Evolutionary conservation across 495 filamentous ascomycete species (phyloP).

Genomic region (Hypoxylon lienhwacheense): DNA sequence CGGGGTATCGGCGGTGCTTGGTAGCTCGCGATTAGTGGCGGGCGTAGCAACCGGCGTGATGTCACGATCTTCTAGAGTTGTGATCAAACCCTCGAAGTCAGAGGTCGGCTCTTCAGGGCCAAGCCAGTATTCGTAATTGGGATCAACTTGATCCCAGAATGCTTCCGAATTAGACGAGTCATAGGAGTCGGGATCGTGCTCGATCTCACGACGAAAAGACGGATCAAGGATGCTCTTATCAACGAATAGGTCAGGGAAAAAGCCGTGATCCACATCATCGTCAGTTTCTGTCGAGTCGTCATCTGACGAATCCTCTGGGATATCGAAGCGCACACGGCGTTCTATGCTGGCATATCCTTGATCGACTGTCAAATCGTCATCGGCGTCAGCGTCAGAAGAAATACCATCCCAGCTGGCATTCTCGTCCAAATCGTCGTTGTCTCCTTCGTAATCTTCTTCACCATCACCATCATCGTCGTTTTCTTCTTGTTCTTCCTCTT

Average conservation of each 20-base stretch:
- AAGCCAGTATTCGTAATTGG: slow-evolving; percentile 13
- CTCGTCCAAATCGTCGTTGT: slow-evolving; percentile 47
- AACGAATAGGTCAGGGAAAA: slow-evolving; percentile 72
- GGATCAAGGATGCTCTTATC: slow-evolving; percentile 71
- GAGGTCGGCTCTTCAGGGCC: slow-evolving; percentile 25
- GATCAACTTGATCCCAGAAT: slow-evolving; percentile 50
- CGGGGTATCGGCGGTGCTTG: slow-evolving; percentile 44
- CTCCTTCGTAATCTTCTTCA: slow-evolving; percentile 42
- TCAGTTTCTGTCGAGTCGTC: slow-evolving; percentile 50
- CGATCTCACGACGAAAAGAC: slow-evolving; percentile 67
- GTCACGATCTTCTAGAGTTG: slow-evolving; percentile 34
- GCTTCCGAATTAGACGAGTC: slow-evolving; percentile 50
- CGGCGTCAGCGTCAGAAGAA: slow-evolving; percentile 48
- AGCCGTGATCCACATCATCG: slow-evolving; percentile 49
- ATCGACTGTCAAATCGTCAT: slow-evolving; percentile 50
- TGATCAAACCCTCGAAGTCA: slow-evolving; percentile 40
- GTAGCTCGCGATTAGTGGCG: slow-evolving; percentile 56
- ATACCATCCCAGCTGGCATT: slow-evolving; percentile 62
- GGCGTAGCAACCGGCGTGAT: slow-evolving; percentile 43
- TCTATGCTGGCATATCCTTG: slow-evolving; percentile 50
- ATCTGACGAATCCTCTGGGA: slow-evolving; percentile 50
- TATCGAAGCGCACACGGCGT: slow-evolving; percentile 56
- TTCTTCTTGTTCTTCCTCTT: slow-evolving; percentile 46
- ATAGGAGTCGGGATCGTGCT: slow-evolving; percentile 59
- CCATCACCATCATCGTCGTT: slow-evolving; percentile 45